A percentile compares a stretch with the other conserved stretches of the same genome.
These are phyloP conservation scores for Amaranthus cruentus DNA, from an alignment of 148 eudicot species.

Conservation along the genomic window DNA sequence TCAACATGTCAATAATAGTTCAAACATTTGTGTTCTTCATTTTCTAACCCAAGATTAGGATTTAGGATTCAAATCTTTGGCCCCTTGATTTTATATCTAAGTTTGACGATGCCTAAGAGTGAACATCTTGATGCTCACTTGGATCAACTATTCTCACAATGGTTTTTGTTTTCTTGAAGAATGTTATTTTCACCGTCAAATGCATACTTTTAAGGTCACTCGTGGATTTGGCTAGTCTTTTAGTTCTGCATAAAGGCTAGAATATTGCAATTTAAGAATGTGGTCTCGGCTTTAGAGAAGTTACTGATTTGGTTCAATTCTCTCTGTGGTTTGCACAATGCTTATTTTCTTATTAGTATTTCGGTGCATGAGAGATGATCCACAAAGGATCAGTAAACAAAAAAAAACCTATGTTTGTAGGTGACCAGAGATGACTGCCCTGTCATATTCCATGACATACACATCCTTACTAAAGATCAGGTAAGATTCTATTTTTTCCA, in stretches of 20 bases:
- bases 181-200: too few species aligned
- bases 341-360: conserved; percentile 7
- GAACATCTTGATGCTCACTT: too few species aligned
- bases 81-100: too few species aligned
- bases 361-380: conserved; percentile 25
- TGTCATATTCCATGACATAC: conserved; percentile 41
- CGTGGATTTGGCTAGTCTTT: background rate
- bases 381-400: conserved; percentile 26
- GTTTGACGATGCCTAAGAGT: too few species aligned
- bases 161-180: too few species aligned
- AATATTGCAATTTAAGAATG: background rate
- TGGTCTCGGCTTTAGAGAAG: background rate
- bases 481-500: background rate
- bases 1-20: too few species aligned
- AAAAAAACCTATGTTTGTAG: conserved; percentile 33
- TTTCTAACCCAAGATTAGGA: too few species aligned
- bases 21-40: too few species aligned
- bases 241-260: background rate
- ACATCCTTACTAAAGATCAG: conserved; percentile 14
- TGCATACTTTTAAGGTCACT: too few species aligned
- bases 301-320: conserved; percentile 17
- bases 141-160: too few species aligned
- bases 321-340: background rate
- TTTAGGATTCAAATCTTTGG: too few species aligned
- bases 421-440: conserved; percentile 46